Evolutionary conservation across 306 rosid genomes (phyloP).

Genomic region (Cucurbita moschata): DNA sequence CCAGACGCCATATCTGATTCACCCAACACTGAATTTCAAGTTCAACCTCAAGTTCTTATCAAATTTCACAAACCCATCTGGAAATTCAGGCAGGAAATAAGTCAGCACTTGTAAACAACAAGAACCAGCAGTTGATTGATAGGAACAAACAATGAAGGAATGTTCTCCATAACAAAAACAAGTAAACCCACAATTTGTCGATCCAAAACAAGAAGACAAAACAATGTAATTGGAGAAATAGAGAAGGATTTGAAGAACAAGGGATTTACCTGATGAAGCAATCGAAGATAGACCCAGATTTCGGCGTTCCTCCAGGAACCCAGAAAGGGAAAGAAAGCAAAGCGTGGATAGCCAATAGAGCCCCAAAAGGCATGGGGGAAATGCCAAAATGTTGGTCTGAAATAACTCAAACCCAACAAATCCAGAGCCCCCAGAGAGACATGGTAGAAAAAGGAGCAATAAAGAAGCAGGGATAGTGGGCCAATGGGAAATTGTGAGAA

Average conservation of each 20-base stretch:
- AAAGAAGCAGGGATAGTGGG: conserved; percentile 33
- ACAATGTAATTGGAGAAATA: conserved; percentile 14
- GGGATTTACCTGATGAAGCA: conserved; percentile 51
- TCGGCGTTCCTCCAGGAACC: conserved; percentile 38
- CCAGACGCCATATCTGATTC: conserved; percentile 36
- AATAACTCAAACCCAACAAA: conserved; percentile 43
- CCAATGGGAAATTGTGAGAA: conserved; percentile 21
- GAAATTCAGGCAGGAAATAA: neutral
- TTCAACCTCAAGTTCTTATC: conserved; percentile 14
- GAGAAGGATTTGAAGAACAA: conserved; percentile 18
- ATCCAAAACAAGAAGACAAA: conserved; percentile 20
- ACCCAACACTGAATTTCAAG: conserved; percentile 14
- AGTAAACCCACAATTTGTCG: conserved; percentile 41
- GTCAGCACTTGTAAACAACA: neutral
- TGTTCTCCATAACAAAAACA: neutral
- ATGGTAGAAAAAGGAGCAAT: conserved; percentile 25
- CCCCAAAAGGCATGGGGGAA: conserved; percentile 38
- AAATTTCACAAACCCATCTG: conserved; percentile 20
- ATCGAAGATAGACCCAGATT: conserved; percentile 34
- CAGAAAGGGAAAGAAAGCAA: conserved; percentile 39
- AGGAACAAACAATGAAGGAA: neutral
- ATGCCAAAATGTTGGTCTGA: conserved; percentile 19
- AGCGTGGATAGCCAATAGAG: conserved; percentile 26
- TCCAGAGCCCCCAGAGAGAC: conserved; percentile 33
- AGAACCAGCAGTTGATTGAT: neutral